phyloP scores from a whole-genome alignment of 2,329 filamentous ascomycete genomes.

The Rutstroemia sp. region DNA sequence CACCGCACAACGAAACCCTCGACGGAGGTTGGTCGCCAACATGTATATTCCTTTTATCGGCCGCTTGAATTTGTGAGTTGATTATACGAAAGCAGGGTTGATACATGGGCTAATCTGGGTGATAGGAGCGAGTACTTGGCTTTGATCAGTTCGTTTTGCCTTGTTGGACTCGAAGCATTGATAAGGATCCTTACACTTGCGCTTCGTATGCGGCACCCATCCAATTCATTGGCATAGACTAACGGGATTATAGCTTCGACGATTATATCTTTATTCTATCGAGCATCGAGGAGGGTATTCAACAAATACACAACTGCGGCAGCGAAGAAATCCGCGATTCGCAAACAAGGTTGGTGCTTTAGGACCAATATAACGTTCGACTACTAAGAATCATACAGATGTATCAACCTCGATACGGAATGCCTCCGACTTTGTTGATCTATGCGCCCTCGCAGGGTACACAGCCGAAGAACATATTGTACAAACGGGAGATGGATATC shows the following conservation, averaged over 20 bases:
- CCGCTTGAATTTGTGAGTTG: conserved; percentile 33
- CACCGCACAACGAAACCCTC: conserved; percentile 4
- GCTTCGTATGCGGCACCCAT: conserved; percentile 54
- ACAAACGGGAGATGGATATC: conserved; percentile 87
- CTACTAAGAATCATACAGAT: conserved; percentile 41
- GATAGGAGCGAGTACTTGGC: conserved; percentile 77
- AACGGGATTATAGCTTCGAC: conserved; percentile 52
- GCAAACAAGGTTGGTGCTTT: conserved; percentile 55
- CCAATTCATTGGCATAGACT: background rate
- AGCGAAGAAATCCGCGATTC: conserved; percentile 58
- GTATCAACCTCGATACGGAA: conserved; percentile 73
- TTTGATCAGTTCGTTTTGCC: conserved; percentile 71
- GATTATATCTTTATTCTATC: conserved; percentile 76
- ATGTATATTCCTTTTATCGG: conserved; percentile 36
- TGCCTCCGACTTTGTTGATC: conserved; percentile 84
- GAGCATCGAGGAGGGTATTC: conserved; percentile 73
- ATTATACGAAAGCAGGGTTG: background rate
- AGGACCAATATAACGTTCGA: conserved; percentile 52
- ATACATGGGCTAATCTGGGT: conserved; percentile 6
- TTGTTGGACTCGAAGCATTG: conserved; percentile 75
- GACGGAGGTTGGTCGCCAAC: conserved; percentile 4
- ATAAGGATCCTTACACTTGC: conserved; percentile 82
- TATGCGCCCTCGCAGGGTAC: conserved; percentile 89
- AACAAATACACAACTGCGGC: conserved; percentile 67
- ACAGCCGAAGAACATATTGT: conserved; percentile 94